Base-by-base conservation (phyloP, 352 stramenopile species). In the Halophytophthora polymorphica region DNA sequence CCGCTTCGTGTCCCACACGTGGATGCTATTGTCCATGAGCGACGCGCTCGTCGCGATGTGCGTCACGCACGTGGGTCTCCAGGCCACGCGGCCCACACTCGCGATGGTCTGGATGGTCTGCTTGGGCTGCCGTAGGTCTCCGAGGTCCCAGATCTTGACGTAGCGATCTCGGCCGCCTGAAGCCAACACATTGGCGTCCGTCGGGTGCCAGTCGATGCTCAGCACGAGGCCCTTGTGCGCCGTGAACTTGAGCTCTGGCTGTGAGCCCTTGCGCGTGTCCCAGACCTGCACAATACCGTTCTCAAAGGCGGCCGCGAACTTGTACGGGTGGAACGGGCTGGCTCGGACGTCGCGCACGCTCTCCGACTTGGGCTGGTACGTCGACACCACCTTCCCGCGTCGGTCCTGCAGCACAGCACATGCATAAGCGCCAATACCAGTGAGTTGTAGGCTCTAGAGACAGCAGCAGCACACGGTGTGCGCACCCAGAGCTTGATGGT, bases 31-130 rank as follows among this genome's bases (percentile, higher is more conserved):
- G 56, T 95, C 84, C 53, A 83, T 92, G 8, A 95, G 57, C 13
- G 84, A 93, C 2, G 84, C 83, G 47, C 82, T 93, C 15, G 82
- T 95, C 0, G 84, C 84, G 34, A 95, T 92, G 54, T 95, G 84
- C 49, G 88, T 85, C 4, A 73, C 53, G 48, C 71, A 89, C 14
- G 83, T 86, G 13, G 85, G 83, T 2, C 85, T 69, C 85, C 85
- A 95, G 8, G 77, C 66, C 28, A 95, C 75, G 14, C 85, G 77
- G 2, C 85, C 83, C 4, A 92, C 85, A 52, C 81, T 95, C 1
- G 85, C 81, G 53, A 95, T 93, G 0, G 83, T 90, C 45, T 92
- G 80, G 19, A 95, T 91, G 1, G 85, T 95, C 61, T 93, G 85
- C 41, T 73, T 73, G 0, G 85, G 85, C 56, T 93, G 84, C 31